Conservation (phyloP, 768 basidiomycete species). For the Pluteus cervinus region DNA sequence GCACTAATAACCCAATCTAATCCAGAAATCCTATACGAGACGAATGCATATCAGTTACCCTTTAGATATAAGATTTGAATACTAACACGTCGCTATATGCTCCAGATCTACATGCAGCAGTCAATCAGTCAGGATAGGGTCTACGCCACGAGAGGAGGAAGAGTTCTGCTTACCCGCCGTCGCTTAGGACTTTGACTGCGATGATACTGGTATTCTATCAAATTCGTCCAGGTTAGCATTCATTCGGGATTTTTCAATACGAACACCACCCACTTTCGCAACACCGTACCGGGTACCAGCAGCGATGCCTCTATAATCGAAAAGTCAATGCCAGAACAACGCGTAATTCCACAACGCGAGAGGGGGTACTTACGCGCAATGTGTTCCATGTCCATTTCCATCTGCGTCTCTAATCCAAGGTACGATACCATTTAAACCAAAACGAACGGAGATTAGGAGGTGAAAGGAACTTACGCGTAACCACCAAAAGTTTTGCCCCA, state of each 20-base stretch:
- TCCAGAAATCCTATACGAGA: conserved; percentile 25
- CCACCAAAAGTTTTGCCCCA: conserved; percentile 33
- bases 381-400: too few species aligned
- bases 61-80: background rate
- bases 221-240: too few species aligned
- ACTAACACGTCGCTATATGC: conserved; percentile 14
- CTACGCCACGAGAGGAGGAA: background rate
- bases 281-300: conserved; percentile 19
- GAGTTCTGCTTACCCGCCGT: conserved; percentile 17
- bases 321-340: background rate
- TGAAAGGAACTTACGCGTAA: conserved; percentile 9
- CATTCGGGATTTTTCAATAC: too few species aligned
- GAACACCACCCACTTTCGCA: conserved; percentile 12
- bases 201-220: conserved; percentile 27
- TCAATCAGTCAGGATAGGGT: background rate
- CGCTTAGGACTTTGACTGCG: conserved; percentile 34
- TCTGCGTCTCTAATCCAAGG: conserved; percentile 9
- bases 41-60: too few species aligned
- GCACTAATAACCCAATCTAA: conserved; percentile 24
- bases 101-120: conserved; percentile 11
- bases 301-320: conserved; percentile 14
- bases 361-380: conserved; percentile 6
- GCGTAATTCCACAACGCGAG: too few species aligned
- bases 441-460: background rate
- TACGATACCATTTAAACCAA: conserved; percentile 15